Base-by-base conservation (phyloP, 805 yeast genomes). In the Candida taoyuanica region DNA sequence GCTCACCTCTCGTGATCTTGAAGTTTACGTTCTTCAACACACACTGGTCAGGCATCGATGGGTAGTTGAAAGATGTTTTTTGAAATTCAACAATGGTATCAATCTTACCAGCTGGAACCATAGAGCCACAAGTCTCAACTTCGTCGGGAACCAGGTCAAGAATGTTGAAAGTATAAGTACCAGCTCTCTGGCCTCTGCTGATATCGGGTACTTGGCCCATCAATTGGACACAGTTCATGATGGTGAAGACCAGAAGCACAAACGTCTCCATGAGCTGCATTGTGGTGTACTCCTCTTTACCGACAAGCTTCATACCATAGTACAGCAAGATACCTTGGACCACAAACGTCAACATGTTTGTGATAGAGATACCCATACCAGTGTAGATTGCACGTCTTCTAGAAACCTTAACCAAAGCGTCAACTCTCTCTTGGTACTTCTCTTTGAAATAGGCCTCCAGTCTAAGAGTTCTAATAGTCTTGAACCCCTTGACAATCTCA, bases 141-240 rank as follows among this genome's bases (percentile, higher is more conserved):
- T 49, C 39, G 34, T 67, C 65, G 13, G 63, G 58, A 5, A 50
- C 47, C 17, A 65, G 40, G 2, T 56, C 52, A 19, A 72, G 30
- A 3, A 82, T 50, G 16, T 61, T 58, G 37, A 73, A 61, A 1
- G 82, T 60, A 46, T 70, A 65, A 17, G 74, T 68, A 0, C 81
- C 86, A 8, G 85, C 86, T 49, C 89, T 64, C 53, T 85, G 81
- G 1, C 95, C 96, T 42, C 88, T 73, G 16, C 82, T 73, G 3
- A 88, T 71, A 43, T 81, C 85, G 0, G 98, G 96, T n/a, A 89
- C 63, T 41, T 80, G 77, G 13, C 70, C 59, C 29, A 88, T 62
- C 18, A 85, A 52, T 16, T 70, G 64, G 4, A 79, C 71, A 14
- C 91, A 75, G 12, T 78, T 74, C 35, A 79, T 70, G 21, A 86